These are phyloP conservation scores for Emergomyces orientalis DNA, from an alignment of 2,329 filamentous ascomycete genomes.

Conservation along the genomic window DNA sequence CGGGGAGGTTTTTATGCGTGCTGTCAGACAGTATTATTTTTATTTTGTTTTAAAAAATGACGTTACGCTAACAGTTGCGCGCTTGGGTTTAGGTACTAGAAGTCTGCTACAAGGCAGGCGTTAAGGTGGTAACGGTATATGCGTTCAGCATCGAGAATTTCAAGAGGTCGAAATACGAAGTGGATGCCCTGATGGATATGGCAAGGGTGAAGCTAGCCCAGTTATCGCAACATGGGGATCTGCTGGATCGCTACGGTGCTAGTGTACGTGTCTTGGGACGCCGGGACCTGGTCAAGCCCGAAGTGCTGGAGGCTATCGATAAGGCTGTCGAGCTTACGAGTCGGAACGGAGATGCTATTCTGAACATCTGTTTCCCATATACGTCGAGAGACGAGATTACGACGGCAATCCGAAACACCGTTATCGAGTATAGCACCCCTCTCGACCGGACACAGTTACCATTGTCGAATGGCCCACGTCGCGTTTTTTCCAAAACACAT, in stretches of 20 bases:
- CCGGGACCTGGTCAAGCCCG: slow-evolving; percentile 69
- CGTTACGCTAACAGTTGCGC: slow-evolving; percentile 7
- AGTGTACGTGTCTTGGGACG: slow-evolving; percentile 78
- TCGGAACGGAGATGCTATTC: slow-evolving; percentile 65
- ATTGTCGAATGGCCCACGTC: slow-evolving; percentile 36
- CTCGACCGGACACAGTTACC: slow-evolving; percentile 41
- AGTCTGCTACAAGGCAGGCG: slow-evolving; percentile 94
- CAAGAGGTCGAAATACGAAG: slow-evolving; percentile 91
- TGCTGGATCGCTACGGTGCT: slow-evolving; percentile 87
- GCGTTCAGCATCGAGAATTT: slow-evolving; percentile 99
- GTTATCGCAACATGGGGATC: slow-evolving; percentile 81
- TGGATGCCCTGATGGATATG: slow-evolving; percentile 95
- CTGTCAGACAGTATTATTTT: background rate
- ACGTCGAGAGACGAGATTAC: slow-evolving; percentile 95
- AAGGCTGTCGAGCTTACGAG: slow-evolving; percentile 77
- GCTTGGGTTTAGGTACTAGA: slow-evolving; percentile 62
- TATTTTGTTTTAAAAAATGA: slow-evolving; percentile 6
- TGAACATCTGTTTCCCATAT: slow-evolving; percentile 98
- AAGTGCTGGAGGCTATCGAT: slow-evolving; percentile 83
- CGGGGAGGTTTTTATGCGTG: background rate
- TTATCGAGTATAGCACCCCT: slow-evolving; percentile 73
- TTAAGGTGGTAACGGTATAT: slow-evolving; percentile 94
- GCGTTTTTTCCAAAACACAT: slow-evolving; percentile 75
- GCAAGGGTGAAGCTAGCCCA: slow-evolving; percentile 91
- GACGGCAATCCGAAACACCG: slow-evolving; percentile 74